phyloP scores from a whole-genome alignment of 2,329 filamentous ascomycete genomes.

The Tolypocladium guangdongense region DNA sequence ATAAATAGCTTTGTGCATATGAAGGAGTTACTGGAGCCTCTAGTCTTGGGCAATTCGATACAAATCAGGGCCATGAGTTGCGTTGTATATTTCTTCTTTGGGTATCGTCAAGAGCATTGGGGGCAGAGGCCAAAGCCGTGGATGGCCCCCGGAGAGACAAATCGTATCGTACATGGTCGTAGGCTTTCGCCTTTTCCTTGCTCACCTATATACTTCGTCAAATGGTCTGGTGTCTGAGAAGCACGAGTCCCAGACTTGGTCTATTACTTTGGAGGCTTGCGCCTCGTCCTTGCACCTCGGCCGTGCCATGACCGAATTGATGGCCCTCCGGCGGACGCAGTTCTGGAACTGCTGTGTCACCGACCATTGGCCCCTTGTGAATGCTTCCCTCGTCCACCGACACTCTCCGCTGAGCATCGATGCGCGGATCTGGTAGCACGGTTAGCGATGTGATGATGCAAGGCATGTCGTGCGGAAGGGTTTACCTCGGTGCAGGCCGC shows the following conservation, averaged over 20 bases:
- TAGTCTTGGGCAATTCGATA: background rate
- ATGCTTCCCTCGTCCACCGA: constrained; percentile 77
- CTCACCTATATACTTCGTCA: constrained; percentile 83
- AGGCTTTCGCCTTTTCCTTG: constrained; percentile 5
- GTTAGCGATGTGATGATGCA: background rate
- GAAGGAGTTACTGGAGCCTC: constrained; percentile 12
- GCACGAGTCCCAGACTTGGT: constrained; percentile 98
- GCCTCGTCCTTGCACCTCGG: constrained; percentile 75
- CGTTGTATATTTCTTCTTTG: background rate
- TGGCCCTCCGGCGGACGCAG: constrained; percentile 75
- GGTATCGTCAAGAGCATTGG: constrained; percentile 6
- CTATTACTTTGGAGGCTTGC: constrained; percentile 79
- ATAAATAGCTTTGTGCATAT: constrained; percentile 20
- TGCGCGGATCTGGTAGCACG: constrained; percentile 61
- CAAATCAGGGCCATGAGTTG: background rate
- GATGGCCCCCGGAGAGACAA: background rate
- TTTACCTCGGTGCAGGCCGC: constrained; percentile 85
- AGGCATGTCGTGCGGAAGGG: background rate
- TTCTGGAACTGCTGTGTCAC: constrained; percentile 89
- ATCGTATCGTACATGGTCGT: constrained; percentile 1
- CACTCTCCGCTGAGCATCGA: constrained; percentile 91
- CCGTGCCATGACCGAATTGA: constrained; percentile 66
- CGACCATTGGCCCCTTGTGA: constrained; percentile 74
- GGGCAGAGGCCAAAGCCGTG: background rate
- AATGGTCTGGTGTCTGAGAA: constrained; percentile 91